Base-by-base conservation (phyloP, 2,329 filamentous ascomycete genomes). In the Pseudogymnoascus sp. region DNA sequence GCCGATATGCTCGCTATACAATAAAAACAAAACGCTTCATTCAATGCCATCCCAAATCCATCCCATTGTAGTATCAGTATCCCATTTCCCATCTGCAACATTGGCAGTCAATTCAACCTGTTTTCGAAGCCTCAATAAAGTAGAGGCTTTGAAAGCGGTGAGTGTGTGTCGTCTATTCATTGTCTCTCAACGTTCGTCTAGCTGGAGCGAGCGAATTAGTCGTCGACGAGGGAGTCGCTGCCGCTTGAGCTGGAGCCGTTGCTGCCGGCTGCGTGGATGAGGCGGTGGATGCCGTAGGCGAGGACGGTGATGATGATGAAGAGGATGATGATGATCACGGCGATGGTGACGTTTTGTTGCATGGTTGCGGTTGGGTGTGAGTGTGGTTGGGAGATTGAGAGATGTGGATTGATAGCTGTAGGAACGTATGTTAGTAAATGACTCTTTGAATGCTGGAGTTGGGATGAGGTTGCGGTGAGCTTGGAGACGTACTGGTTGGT, bases 311-410 rank as follows among this genome's bases (percentile, higher is more conserved):
- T 80, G 59, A 87, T 75, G 70, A 84, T 73, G 76, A 88, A 87
- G 68, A 88, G 80, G 63, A 88, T 73, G 73, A 88, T 87, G 75
- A 88, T 82, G 72, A 88, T 87, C 73, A 88, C 79, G 69, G 85
- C 85, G 74, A 88, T 87, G 70, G 83, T 82, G 75, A 87, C 81
- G 81, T 88, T 88, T 77, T 81, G 76, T 74, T 87, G 83, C 80
- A 83, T 86, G 68, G 68, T 77, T 72, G 74, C 72, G 71, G 73
- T 67, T 66, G 8, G 7, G n/a, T 33, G 42, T 23, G 61, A 59
- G 37, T 60, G 28, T 63, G 23, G 23, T 23, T 28, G 6, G 31
- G 53, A 63, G 59, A n/a, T n/a, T n/a, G n/a, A n/a, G n/a, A n/a
- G n/a, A 18, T 33, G 7, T 61, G 10, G 47, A 56, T 33, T 56